Conservation (phyloP, 2,329 filamentous ascomycete genomes). For the Biscogniauxia sp. region DNA sequence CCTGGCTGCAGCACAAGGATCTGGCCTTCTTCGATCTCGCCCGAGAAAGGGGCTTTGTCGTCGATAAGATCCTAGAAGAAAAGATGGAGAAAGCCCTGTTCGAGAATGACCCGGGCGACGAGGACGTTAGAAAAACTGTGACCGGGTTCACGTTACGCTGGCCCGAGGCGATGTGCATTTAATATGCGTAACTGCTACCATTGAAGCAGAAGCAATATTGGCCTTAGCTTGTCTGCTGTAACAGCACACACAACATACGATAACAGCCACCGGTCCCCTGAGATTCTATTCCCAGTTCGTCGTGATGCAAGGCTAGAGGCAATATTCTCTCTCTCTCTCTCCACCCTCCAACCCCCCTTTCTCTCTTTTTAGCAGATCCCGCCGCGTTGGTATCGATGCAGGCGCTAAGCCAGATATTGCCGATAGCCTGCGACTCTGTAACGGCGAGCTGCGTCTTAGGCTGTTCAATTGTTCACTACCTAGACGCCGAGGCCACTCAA, state of each 20-base stretch:
- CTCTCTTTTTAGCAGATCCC: background rate
- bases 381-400: background rate
- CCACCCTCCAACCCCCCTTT: no score
- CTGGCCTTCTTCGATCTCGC: conserved; percentile 82
- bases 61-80: conserved; percentile 78
- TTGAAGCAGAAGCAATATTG: background rate
- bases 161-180: conserved; percentile 42
- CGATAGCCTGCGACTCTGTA: background rate
- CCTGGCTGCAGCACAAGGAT: conserved; percentile 84
- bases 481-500: background rate
- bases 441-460: background rate
- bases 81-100: conserved; percentile 86
- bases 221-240: background rate
- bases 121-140: conserved; percentile 76
- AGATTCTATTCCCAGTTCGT: background rate
- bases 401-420: background rate
- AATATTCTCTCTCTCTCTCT: background rate
- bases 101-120: conserved; percentile 81
- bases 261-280: background rate
- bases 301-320: background rate
- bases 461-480: background rate
- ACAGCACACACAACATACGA: background rate
- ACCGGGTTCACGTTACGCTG: conserved; percentile 74
- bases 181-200: conserved; percentile 3
- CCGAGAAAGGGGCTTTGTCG: conserved; percentile 65